Evolutionary conservation across 2,329 filamentous ascomycete species (phyloP).

Genomic region (Sarocladium strictum): DNA sequence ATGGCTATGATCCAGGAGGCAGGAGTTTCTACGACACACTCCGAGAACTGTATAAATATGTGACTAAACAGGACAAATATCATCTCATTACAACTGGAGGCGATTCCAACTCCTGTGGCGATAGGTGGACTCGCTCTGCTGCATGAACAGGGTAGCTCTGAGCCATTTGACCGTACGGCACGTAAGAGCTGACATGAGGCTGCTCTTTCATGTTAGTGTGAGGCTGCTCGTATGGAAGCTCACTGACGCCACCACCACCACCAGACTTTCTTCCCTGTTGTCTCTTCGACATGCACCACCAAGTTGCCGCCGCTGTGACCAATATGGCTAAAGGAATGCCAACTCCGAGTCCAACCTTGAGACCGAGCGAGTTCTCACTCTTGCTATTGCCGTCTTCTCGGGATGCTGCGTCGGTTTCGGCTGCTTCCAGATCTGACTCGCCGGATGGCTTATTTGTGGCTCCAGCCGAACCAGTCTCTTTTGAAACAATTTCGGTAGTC

Average conservation of each 20-base stretch:
- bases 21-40: too few species aligned
- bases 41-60: too few species aligned
- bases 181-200: too few species aligned
- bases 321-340: background rate
- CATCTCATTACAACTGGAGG: too few species aligned
- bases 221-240: background rate
- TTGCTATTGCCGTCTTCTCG: background rate
- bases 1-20: too few species aligned
- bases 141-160: background rate
- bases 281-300: background rate
- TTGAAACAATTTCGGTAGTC: background rate
- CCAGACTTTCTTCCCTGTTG: background rate
- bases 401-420: background rate
- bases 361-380: background rate
- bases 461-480: too few species aligned
- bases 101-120: background rate
- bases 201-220: background rate
- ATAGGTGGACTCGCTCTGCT: background rate
- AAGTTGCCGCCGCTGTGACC: background rate
- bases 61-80: too few species aligned
- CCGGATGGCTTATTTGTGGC: background rate
- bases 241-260: background rate
- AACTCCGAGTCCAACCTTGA: slow-evolving; percentile 3
- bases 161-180: background rate
- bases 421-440: background rate